Conservation (phyloP, 2,329 filamentous ascomycete species). For the Chrysoporthe cubensis region DNA sequence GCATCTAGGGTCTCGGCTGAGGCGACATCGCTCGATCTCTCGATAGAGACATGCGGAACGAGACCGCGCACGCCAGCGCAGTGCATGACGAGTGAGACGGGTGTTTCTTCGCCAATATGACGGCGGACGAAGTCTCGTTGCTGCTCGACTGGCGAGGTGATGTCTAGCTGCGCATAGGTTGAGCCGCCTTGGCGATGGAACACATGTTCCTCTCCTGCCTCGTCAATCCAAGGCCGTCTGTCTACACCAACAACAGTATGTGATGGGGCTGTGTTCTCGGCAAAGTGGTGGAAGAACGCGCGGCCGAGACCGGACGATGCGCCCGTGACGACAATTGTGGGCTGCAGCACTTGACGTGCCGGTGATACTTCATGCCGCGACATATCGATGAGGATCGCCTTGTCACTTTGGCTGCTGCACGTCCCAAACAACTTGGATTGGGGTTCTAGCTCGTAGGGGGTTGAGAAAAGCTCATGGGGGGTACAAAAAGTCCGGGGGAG, state of each 20-base stretch:
- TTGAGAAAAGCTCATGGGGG: no score
- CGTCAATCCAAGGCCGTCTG: slow-evolving; percentile 11
- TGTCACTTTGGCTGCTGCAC: neutral
- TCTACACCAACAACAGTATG: slow-evolving; percentile 19
- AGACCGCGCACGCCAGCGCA: slow-evolving; percentile 27
- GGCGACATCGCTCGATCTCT: slow-evolving; percentile 16
- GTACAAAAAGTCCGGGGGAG: no score
- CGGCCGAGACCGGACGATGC: slow-evolving; percentile 27
- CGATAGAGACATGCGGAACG: slow-evolving; percentile 14
- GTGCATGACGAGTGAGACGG: slow-evolving; percentile 23
- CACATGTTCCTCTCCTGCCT: neutral
- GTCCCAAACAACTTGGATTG: neutral
- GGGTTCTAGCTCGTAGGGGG: no score
- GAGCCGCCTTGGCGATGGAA: neutral
- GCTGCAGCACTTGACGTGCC: neutral
- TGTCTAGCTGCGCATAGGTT: slow-evolving; percentile 15
- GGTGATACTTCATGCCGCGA: neutral
- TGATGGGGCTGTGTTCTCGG: neutral
- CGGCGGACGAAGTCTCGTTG: neutral
- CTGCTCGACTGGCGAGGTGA: slow-evolving; percentile 15
- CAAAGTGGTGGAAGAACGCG: slow-evolving; percentile 27
- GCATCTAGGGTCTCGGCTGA: slow-evolving; percentile 21
- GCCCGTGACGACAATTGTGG: slow-evolving; percentile 22
- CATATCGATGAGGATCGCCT: neutral
- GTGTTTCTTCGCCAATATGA: slow-evolving; percentile 9